Evolutionary conservation across 73 alveolate species (phyloP).

Genomic region (Paramecium caudatum): DNA sequence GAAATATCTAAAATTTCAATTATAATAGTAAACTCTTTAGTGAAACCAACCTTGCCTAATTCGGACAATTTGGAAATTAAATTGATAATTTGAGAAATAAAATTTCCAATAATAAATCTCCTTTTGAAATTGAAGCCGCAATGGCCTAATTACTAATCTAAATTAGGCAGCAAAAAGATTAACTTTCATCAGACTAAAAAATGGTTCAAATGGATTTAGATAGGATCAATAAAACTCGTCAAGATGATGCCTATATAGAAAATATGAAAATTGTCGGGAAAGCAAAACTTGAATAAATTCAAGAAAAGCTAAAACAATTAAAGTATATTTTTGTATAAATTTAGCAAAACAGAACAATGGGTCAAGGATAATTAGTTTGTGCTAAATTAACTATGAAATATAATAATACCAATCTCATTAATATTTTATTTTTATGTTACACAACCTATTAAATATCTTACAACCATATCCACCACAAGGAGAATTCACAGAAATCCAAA

Average conservation of each 20-base stretch:
- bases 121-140: conserved; percentile 49
- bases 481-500: too few species aligned
- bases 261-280: conserved; percentile 23
- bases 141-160: background rate
- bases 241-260: background rate
- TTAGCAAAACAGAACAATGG: background rate
- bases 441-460: background rate
- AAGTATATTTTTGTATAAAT: background rate
- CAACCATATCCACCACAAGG: too few species aligned
- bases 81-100: conserved; percentile 15
- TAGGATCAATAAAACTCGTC: background rate
- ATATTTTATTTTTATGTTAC: conserved; percentile 11
- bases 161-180: background rate
- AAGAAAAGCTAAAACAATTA: background rate
- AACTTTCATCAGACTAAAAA: background rate
- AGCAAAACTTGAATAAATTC: background rate
- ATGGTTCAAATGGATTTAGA: background rate
- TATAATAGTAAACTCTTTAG: background rate
- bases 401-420: background rate
- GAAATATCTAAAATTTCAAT: conserved; percentile 18
- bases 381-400: background rate
- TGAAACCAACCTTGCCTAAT: background rate
- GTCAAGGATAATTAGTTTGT: background rate
- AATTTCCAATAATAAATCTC: conserved; percentile 22
- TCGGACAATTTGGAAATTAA: conserved; percentile 6